These are phyloP conservation scores for Pelagomonas calceolata DNA, from an alignment of 108 stramenopile species.

Conservation along the genomic window DNA sequence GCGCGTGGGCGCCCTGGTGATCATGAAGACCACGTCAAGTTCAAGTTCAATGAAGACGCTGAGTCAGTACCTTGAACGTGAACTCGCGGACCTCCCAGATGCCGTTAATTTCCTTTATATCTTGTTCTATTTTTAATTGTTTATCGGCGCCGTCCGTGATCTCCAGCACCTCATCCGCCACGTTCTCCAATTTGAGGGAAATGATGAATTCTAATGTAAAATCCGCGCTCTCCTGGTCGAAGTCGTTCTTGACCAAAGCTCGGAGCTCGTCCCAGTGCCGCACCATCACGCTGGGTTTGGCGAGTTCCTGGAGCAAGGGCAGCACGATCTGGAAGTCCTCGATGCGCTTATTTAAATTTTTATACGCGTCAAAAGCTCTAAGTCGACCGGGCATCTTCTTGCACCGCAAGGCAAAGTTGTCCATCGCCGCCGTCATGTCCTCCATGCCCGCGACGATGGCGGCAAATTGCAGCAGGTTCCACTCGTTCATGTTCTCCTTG, in stretches of 20 bases:
- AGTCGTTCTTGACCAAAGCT: conserved; percentile 47
- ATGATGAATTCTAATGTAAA: conserved; percentile 54
- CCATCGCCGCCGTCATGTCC: conserved; percentile 66
- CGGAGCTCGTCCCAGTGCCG: conserved; percentile 79
- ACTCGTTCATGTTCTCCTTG: conserved; percentile 62
- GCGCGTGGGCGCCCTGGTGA: too few species aligned
- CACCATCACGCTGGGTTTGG: conserved; percentile 65
- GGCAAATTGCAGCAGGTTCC: conserved; percentile 65
- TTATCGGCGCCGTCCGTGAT: conserved; percentile 77
- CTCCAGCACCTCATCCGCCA: conserved; percentile 64
- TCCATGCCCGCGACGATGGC: conserved; percentile 53
- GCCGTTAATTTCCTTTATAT: conserved; percentile 56
- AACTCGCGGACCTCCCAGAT: conserved; percentile 59
- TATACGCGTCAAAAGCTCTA: conserved; percentile 68
- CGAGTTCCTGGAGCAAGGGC: conserved; percentile 65
- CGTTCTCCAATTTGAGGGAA: conserved; percentile 33
- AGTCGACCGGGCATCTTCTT: conserved; percentile 73
- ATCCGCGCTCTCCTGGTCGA: conserved; percentile 59
- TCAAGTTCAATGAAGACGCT: too few species aligned
- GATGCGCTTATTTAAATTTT: conserved; percentile 60
- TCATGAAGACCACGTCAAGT: too few species aligned
- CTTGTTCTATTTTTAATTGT: conserved; percentile 67
- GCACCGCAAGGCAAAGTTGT: conserved; percentile 55
- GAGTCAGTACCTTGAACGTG: conserved; percentile 47
- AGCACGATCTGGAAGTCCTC: conserved; percentile 71